phyloP scores from a whole-genome alignment of 2,329 filamentous ascomycete species.

The Plenodomus lindquistii region DNA sequence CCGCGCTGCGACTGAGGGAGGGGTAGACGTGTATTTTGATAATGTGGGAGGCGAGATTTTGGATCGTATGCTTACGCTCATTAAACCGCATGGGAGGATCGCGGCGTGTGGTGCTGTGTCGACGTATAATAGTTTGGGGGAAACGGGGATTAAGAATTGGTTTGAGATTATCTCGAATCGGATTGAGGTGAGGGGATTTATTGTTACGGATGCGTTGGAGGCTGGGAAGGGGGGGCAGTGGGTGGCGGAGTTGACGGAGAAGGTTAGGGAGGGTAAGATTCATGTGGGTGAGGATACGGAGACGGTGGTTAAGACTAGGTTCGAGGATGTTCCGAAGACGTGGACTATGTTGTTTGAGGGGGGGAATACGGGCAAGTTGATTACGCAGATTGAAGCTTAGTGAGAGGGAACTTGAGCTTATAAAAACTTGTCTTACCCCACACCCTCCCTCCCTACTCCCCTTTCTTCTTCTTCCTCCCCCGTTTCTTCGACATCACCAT shows the following conservation, averaged over 20 bases:
- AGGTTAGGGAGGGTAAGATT: constrained; percentile 52
- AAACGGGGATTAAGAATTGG: constrained; percentile 48
- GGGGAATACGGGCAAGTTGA: constrained; percentile 53
- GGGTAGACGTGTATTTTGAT: constrained; percentile 58
- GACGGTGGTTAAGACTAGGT: constrained; percentile 52
- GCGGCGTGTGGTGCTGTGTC: constrained; percentile 51
- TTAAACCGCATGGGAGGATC: constrained; percentile 48
- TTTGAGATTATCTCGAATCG: constrained; percentile 49
- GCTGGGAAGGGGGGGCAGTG: constrained; percentile 31
- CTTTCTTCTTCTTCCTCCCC: no score
- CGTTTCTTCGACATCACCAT: no score
- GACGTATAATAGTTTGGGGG: constrained; percentile 46
- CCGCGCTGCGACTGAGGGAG: constrained; percentile 52
- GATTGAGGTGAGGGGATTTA: constrained; percentile 50
- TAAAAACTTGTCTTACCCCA: no score
- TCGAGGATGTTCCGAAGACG: constrained; percentile 55
- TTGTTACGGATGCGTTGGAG: constrained; percentile 47
- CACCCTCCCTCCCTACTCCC: not conserved
- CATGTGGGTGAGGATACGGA: constrained; percentile 50
- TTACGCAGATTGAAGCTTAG: constrained; percentile 43
- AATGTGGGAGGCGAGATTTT: constrained; percentile 56
- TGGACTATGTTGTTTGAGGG: constrained; percentile 56
- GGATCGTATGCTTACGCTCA: constrained; percentile 50
- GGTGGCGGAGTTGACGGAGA: constrained; percentile 28
- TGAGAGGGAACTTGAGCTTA: no score